Percentiles rank a stretch among this genome's conserved stretches.
phyloP scores from a whole-genome alignment of 108 stramenopile genomes.

The Phaeodactylum tricornutum region DNA sequence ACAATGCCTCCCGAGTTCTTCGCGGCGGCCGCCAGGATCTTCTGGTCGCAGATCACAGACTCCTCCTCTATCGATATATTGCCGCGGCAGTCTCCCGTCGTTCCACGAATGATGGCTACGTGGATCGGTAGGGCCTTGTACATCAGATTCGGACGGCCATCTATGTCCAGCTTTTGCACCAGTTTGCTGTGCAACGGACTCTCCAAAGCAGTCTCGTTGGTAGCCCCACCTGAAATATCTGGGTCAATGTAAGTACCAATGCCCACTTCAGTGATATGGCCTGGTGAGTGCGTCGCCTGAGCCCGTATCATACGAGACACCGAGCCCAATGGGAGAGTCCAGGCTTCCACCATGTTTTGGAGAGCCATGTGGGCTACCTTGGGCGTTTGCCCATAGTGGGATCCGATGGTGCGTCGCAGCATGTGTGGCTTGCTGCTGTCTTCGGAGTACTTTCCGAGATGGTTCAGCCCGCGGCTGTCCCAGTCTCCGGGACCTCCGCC shows the following conservation, averaged over 20 bases:
- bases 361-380: slow-evolving; percentile 42
- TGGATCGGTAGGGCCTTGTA: slow-evolving; percentile 76
- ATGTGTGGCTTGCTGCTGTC: slow-evolving; percentile 26
- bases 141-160: slow-evolving; percentile 29
- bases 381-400: slow-evolving; percentile 71
- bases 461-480: slow-evolving; percentile 46
- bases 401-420: slow-evolving; percentile 69
- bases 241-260: slow-evolving; percentile 77
- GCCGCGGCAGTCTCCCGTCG: slow-evolving; percentile 64
- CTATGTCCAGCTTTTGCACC: slow-evolving; percentile 36
- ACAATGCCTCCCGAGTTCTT: slow-evolving; percentile 62
- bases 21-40: slow-evolving; percentile 57
- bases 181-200: slow-evolving; percentile 34
- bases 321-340: slow-evolving; percentile 67
- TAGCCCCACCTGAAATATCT: slow-evolving; percentile 41
- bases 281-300: slow-evolving; percentile 65
- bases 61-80: slow-evolving; percentile 73
- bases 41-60: slow-evolving; percentile 51
- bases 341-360: slow-evolving; percentile 59
- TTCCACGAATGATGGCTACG: slow-evolving; percentile 71
- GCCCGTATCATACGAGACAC: slow-evolving; percentile 75
- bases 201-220: slow-evolving; percentile 35
- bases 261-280: slow-evolving; percentile 71
- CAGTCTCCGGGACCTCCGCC: slow-evolving; percentile 51
- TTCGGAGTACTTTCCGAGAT: slow-evolving; percentile 43